These are phyloP conservation scores for Trapa incisa DNA, from an alignment of 345 rosid species.

Conservation along the genomic window DNA sequence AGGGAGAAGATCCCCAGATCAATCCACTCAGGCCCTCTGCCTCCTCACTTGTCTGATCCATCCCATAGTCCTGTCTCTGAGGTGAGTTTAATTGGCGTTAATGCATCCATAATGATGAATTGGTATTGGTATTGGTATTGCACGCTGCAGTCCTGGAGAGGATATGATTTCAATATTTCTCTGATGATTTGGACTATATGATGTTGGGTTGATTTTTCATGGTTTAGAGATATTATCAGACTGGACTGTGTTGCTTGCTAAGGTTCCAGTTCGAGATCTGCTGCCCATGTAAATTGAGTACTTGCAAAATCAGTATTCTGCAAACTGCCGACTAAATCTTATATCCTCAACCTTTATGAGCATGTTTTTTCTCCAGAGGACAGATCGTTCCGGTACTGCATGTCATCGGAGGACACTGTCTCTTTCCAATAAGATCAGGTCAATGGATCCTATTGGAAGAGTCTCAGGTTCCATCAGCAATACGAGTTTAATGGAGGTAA, in stretches of 20 bases:
- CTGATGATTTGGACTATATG: not conserved
- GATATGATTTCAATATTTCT: not conserved
- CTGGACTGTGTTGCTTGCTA: not conserved
- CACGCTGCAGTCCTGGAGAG: too few species aligned
- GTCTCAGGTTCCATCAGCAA: conserved; percentile 62
- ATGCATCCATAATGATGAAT: not conserved
- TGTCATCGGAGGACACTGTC: conserved; percentile 58
- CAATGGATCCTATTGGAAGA: conserved; percentile 37
- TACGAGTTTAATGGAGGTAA: conserved; percentile 87
- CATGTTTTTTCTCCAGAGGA: conserved; percentile 38
- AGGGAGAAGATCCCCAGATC: conserved; percentile 50
- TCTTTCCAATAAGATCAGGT: conserved; percentile 50
- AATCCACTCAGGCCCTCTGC: conserved; percentile 59
- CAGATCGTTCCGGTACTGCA: conserved; percentile 74
- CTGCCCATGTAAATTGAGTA: not conserved
- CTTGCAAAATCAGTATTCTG: not conserved
- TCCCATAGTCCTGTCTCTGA: conserved; percentile 92
- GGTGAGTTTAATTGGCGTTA: conserved; percentile 23
- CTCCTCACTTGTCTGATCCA: conserved; percentile 92
- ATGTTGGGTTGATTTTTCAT: not conserved
- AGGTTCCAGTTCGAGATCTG: not conserved
- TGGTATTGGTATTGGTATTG: not conserved
- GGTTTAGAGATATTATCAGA: not conserved
- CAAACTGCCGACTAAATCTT: not conserved
- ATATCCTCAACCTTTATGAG: not conserved